Base-by-base conservation (phyloP, 306 rosid species). In the Acacia crassicarpa region DNA sequence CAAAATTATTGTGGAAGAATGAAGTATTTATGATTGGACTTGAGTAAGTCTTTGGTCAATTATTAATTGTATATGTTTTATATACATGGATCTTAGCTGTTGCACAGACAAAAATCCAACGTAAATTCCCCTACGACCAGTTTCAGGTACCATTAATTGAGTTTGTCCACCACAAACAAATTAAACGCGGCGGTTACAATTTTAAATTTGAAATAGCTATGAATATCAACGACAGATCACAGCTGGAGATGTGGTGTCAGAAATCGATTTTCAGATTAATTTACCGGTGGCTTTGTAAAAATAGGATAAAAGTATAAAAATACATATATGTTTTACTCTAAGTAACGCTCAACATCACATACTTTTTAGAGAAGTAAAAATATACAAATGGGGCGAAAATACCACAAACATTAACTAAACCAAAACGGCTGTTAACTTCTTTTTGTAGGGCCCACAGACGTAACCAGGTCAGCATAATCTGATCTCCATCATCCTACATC, bases 91-190 rank as follows among this genome's bases (percentile, higher is more conserved):
- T 56, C 61, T 69, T 78, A 67, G 82, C 80, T 85, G 85, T 72
- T 67, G 46, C 32, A 35, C 49, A 19, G 77, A 84, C 84, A 80
- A 27, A 67, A 59, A 25, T 59, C 84, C 78, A 80, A 80, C 81
- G 76, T 75, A 38, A 59, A 80, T 43, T 79, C 49, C 74, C 30
- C 74, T 68, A 59, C 45, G 3, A 22, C 20, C 35, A 69, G 19
- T 44, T 43, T 43, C 35, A 44, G 44, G 27, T 3, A 20, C 38
- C 35, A 22, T 69, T n/a, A 2, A 40, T 67, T 7, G 13, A 8
- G 4, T 10, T 41, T 16, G 33, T 41, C 33, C 58, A 15, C 58
- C n/a, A 51, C n/a, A 51, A 17, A 17, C 8, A 48, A 14, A 48
- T 48, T 48, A 48, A 14, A 10, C 2, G 58, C 58, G 3, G 22